Evolutionary conservation across 2,329 filamentous ascomycete species (phyloP).

Genomic region (Claviceps sp.): DNA sequence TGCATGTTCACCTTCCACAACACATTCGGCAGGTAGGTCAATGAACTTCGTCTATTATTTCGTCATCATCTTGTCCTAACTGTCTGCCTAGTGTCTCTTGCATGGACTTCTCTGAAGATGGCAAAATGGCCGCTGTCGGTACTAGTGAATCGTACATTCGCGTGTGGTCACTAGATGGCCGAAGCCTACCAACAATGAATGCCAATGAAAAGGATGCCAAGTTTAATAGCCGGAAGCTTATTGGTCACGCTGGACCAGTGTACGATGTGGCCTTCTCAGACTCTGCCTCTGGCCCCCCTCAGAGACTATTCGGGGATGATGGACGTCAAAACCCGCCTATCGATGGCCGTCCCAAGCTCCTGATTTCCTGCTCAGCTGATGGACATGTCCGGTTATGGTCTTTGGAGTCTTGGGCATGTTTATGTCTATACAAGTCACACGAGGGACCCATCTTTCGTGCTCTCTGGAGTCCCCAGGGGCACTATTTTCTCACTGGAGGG

Average conservation of each 20-base stretch:
- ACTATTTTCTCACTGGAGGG: slow-evolving; percentile 83
- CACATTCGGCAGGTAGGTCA: slow-evolving; percentile 67
- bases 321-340: slow-evolving; percentile 26
- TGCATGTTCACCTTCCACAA: slow-evolving; percentile 99
- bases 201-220: slow-evolving; percentile 43
- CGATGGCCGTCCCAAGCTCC: slow-evolving; percentile 52
- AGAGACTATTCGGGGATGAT: slow-evolving; percentile 36
- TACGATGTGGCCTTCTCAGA: slow-evolving; percentile 82
- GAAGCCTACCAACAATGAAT: slow-evolving; percentile 57
- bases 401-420: slow-evolving; percentile 77
- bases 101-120: slow-evolving; percentile 89
- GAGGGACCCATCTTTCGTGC: slow-evolving; percentile 81
- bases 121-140: slow-evolving; percentile 72
- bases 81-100: slow-evolving; percentile 59
- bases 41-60: not conserved
- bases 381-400: slow-evolving; percentile 87
- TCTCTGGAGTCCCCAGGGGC: slow-evolving; percentile 81
- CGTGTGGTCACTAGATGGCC: slow-evolving; percentile 83
- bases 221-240: slow-evolving; percentile 55
- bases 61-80: not conserved
- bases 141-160: slow-evolving; percentile 93
- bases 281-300: slow-evolving; percentile 42
- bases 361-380: slow-evolving; percentile 80
- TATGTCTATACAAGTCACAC: slow-evolving; percentile 90
- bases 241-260: slow-evolving; percentile 82